Base-by-base conservation (phyloP, 2,329 filamentous ascomycete genomes). In the Ilyonectria sp. region DNA sequence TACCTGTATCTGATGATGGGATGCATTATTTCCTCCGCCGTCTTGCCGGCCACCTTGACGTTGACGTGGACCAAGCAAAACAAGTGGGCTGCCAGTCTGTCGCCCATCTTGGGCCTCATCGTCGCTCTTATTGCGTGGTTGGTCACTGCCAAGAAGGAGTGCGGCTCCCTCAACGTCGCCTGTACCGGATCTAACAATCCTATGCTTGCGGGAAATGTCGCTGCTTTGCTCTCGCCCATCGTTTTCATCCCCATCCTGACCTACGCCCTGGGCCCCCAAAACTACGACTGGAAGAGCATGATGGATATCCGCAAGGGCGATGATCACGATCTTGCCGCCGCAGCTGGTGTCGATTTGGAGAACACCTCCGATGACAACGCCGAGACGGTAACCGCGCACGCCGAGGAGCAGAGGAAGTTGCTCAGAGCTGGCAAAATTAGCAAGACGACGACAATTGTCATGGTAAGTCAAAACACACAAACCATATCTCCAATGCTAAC, bases 1-100 rank as follows among this genome's bases (percentile, higher is more conserved):
- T 97, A 95, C 75, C 85, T 97, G 3, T 97, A 97, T 77, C 84
- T 97, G 1, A 89, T 97, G 77, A 97, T 97, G 94, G 95, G 94
- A 8, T 93, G 94, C 57, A 93, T 97, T 75, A 96, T 97, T 77
- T 94, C 92, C 0, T 90, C 93, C 0, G 94, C 94, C 3, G 94
- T 97, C 4, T 86, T 97, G 13, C 94, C 95, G 0, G 93, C 94
- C 0, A 92, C 93, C 0, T 83, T 97, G 69, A 93, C 94, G 0
- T 86, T 97, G 0, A 85, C 94, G 66, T 97, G 94, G 94, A 89
- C 88, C 56, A 89, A 91, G 2, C 94, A 97, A 79, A 94, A 93
- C 74, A 89, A 88, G 82, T 88, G 88, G 75, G 92, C 93, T 1
- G 93, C 92, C 0, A 90, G 89, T 2, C 81, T 91, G 11, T 89